Percentiles rank a stretch among this genome's conserved stretches.
Conservation (phyloP, 176 grass and related monocot species). For the Leersia perrieri region DNA sequence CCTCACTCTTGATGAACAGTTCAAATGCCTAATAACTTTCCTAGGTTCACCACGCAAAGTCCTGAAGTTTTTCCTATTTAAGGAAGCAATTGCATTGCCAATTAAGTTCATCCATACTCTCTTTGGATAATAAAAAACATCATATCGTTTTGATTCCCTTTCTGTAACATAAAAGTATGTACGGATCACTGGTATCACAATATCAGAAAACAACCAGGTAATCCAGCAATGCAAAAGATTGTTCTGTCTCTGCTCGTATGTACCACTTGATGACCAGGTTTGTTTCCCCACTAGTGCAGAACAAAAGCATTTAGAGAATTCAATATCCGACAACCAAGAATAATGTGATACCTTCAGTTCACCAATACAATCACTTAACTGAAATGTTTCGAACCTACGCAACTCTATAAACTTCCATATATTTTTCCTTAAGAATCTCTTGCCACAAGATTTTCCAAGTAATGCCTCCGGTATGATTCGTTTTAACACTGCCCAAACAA, state of each 20-base stretch:
- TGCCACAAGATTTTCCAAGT: conserved; percentile 59
- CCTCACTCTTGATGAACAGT: conserved; percentile 64
- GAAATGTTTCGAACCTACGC: conserved; percentile 57
- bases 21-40: conserved; percentile 29
- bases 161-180: conserved; percentile 90
- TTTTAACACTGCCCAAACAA: conserved; percentile 72
- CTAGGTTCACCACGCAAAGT: conserved; percentile 30
- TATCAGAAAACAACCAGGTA: conserved; percentile 75
- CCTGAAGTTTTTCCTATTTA: conserved; percentile 46
- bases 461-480: conserved; percentile 65
- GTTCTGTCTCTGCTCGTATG: conserved; percentile 24
- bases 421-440: conserved; percentile 71
- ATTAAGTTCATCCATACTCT: conserved; percentile 63
- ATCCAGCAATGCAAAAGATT: conserved; percentile 81
- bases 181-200: conserved; percentile 66
- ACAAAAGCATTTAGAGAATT: conserved; percentile 52
- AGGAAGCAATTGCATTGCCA: conserved; percentile 47
- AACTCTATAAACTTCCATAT: conserved; percentile 81
- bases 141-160: conserved; percentile 70
- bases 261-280: conserved; percentile 25
- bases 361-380: conserved; percentile 57
- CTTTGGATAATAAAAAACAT: conserved; percentile 92
- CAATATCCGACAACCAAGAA: conserved; percentile 68
- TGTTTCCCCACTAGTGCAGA: conserved; percentile 21
- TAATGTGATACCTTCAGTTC: conserved; percentile 62